Evolutionary conservation across 306 rosid species (phyloP).

Genomic region (Vicia sativa): DNA sequence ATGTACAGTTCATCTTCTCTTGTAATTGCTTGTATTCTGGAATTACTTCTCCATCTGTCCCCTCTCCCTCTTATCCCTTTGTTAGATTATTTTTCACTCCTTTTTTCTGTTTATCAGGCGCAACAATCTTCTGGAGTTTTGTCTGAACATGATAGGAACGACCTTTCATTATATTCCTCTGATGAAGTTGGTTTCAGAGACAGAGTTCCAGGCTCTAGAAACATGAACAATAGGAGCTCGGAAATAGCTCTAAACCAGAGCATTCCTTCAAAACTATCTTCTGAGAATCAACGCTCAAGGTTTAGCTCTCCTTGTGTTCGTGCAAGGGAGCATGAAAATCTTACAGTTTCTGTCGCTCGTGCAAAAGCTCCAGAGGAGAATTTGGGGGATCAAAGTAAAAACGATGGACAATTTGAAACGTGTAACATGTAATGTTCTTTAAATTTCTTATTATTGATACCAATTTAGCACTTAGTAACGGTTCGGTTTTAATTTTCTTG

Average conservation of each 20-base stretch:
- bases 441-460: conserved; percentile 8
- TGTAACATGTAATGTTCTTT: conserved; percentile 66
- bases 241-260: conserved; percentile 47
- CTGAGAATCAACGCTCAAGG: conserved; percentile 48
- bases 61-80: not conserved
- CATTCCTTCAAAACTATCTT: conserved; percentile 42
- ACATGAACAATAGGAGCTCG: conserved; percentile 40
- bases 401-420: conserved; percentile 52
- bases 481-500: conserved; percentile 1
- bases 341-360: conserved; percentile 46
- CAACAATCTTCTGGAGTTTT: conserved; percentile 60
- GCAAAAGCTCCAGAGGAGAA: conserved; percentile 48
- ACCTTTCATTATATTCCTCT: conserved; percentile 58
- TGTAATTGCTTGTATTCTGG: not conserved
- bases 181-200: conserved; percentile 53
- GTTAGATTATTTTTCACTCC: conserved; percentile 6
- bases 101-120: conserved; percentile 46
- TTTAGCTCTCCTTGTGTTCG: conserved; percentile 53
- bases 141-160: conserved; percentile 64
- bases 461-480: not conserved
- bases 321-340: conserved; percentile 54
- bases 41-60: not conserved
- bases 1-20: conserved; percentile 32
- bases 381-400: conserved; percentile 46
- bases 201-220: conserved; percentile 40